Evolutionary conservation across 495 filamentous ascomycete species (phyloP), one percentile per base, ranked within the genome.

Genomic region (Bacidia rubella): DNA sequence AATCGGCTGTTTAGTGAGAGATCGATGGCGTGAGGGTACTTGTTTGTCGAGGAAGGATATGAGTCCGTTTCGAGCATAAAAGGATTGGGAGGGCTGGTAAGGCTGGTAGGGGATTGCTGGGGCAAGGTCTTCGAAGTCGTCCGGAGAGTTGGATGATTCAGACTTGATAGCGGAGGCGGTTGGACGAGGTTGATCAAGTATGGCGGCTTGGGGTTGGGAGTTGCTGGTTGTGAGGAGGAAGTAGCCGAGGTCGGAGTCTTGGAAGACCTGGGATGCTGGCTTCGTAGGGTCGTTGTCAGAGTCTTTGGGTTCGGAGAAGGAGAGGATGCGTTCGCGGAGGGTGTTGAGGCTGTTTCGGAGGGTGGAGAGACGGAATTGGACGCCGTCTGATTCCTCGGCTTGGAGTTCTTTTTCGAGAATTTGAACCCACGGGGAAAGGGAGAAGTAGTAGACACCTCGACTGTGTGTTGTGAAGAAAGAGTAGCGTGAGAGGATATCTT

Each of bases 401-500:
- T 77, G 72, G 2, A 95, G 68, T 64, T 95, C 89, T 27, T 73
- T 74, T 66, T 92, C 85, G 1, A 95, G 72, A 27, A 78, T 75
- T 53, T 80, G 80, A 5, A 83, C 75, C 86, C 87, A 95, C 1
- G 84, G 74, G 4, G 74, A 66, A 50, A 93, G 66, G 1, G 81
- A 86, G 47, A 95, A 69, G 60, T 72, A 83, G 3, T 70, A 81
- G 24, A 94, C 77, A 45, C 83, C 85, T 11, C 72, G 78, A 17
- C 75, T 66, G 51, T 83, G 79, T 0, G 87, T 93, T 51, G 90
- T 75, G 58, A 82, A 92, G 63, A 92, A 83, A 2, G 78, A 76
- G 62, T 92, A 88, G 32, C 79, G 77, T 2, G 85, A 87, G 35
- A 77, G 74, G 26, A 79, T 67, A 62, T 93, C 87, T 32, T 71